These are phyloP conservation scores for Pseudogymnoascus sp. DNA, from an alignment of 2,329 filamentous ascomycete genomes.

Conservation along the genomic window DNA sequence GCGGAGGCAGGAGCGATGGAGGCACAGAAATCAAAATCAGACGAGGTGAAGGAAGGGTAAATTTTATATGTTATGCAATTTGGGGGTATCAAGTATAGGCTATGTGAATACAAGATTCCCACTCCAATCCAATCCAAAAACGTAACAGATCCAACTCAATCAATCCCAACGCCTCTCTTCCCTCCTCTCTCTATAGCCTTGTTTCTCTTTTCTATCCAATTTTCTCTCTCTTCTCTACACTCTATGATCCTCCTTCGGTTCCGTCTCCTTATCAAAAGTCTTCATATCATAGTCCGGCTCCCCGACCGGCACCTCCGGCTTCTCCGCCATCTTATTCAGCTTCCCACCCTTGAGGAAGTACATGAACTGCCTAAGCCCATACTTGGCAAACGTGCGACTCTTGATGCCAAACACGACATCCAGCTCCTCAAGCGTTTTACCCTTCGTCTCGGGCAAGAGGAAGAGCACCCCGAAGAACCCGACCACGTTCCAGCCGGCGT, in stretches of 20 bases:
- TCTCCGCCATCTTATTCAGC: neutral
- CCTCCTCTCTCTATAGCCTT: too few relatives aligned
- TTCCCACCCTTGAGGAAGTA: constrained; percentile 16
- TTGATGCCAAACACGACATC: constrained; percentile 41
- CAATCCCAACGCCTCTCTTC: neutral
- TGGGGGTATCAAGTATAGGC: neutral
- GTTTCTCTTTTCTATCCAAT: neutral
- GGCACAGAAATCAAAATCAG: too few relatives aligned
- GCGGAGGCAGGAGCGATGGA: too few relatives aligned
- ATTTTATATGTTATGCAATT: neutral
- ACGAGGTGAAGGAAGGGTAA: neutral
- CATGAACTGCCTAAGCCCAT: constrained; percentile 16
- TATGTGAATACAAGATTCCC: constrained; percentile 1
- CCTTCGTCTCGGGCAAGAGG: constrained; percentile 52
- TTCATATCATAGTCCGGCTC: neutral
- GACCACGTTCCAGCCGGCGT: constrained; percentile 35
- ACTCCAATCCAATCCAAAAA: neutral
- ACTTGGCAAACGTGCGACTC: constrained; percentile 15
- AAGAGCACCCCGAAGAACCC: constrained; percentile 50
- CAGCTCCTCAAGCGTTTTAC: constrained; percentile 26
- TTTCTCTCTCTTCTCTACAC: neutral
- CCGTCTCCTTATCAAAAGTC: neutral
- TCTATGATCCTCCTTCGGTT: neutral
- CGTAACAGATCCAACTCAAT: neutral
- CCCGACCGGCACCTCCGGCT: neutral